A percentile compares a stretch with the other conserved stretches of the same genome.
phyloP scores from a whole-genome alignment of 148 eudicot genomes.

The Silene uniflora region DNA sequence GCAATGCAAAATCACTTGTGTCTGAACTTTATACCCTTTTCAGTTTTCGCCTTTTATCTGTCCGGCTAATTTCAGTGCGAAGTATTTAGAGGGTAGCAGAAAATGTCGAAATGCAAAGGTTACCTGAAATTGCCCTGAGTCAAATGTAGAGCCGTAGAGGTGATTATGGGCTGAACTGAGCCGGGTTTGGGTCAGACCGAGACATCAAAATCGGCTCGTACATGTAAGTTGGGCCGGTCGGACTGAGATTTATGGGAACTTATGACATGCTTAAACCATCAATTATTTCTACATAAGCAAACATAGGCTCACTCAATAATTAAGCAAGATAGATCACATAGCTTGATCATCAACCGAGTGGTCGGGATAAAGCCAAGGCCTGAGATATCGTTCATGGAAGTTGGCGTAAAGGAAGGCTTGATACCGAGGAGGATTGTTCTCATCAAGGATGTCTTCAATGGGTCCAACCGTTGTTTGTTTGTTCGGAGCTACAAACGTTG shows the following conservation, averaged over 20 bases:
- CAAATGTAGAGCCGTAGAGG: too few relatives aligned
- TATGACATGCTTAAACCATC: too few relatives aligned
- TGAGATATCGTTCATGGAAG: constrained; percentile 12
- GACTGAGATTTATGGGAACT: too few relatives aligned
- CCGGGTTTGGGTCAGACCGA: too few relatives aligned
- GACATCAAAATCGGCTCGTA: too few relatives aligned
- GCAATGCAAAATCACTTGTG: neutral
- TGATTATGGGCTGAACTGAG: too few relatives aligned
- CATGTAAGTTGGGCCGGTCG: too few relatives aligned
- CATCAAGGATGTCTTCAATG: constrained; percentile 5
- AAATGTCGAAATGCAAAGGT: too few relatives aligned
- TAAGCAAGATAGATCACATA: too few relatives aligned
- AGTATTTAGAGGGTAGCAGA: neutral
- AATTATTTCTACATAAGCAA: too few relatives aligned
- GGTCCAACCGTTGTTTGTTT: constrained; percentile 2
- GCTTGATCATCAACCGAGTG: neutral
- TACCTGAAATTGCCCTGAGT: too few relatives aligned
- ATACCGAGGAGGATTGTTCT: constrained; percentile 13
- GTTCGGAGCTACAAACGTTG: constrained; percentile 12
- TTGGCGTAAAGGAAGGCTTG: constrained; percentile 6
- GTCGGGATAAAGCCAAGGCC: constrained; percentile 6
- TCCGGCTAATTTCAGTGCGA: neutral
- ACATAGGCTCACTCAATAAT: too few relatives aligned
- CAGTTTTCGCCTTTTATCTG: neutral
- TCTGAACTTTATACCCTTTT: neutral